Base-by-base conservation (phyloP, 2,329 filamentous ascomycete genomes). In the Mariannaea elegans region DNA sequence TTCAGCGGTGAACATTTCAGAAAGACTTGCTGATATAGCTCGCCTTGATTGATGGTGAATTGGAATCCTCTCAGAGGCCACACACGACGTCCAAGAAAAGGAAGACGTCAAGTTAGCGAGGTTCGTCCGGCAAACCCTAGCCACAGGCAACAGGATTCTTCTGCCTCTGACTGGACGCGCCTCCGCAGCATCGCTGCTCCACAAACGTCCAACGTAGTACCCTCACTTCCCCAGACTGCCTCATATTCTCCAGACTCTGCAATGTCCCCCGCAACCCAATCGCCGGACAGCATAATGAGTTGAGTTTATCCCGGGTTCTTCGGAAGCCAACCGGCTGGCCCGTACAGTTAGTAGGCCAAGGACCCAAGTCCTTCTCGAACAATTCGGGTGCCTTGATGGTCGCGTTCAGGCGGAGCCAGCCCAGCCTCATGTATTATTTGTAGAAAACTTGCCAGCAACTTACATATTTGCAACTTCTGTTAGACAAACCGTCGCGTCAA, bases 101-200 rank as follows among this genome's bases (percentile, higher is more conserved):
- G 9, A 27, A n/a, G n/a, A n/a, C n/a, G n/a, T n/a, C n/a, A n/a
- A n/a, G n/a, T n/a, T n/a, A n/a, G n/a, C n/a, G n/a, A n/a, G n/a
- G n/a, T n/a, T n/a, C n/a, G n/a, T 9, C 9, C 6, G 24, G 24
- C 24, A 27, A 9, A 5, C 5, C 24, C 24, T 27, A 27, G 24
- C 50, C 16, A 46, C 31, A 61, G 59, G 59, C 59, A 61, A 29
- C 59, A 48, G 54, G 34, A 61, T 61, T 61, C 44, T 54, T 44
- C n/a, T 3, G 18, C 13, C 16, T 34, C 19, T 45, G 42, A 61
- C 47, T 61, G 59, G 59, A 42, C 39, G n/a, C n/a, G n/a, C 53
- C 50, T 34, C 46, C 48, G 14, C 49, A 39, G 27, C 18, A 21
- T 59, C n/a, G 34, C 19, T 34, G 39, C 51, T 45, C 57, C 50